phyloP scores from a whole-genome alignment of 805 yeast species.

The Zygotorulaspora florentina region DNA sequence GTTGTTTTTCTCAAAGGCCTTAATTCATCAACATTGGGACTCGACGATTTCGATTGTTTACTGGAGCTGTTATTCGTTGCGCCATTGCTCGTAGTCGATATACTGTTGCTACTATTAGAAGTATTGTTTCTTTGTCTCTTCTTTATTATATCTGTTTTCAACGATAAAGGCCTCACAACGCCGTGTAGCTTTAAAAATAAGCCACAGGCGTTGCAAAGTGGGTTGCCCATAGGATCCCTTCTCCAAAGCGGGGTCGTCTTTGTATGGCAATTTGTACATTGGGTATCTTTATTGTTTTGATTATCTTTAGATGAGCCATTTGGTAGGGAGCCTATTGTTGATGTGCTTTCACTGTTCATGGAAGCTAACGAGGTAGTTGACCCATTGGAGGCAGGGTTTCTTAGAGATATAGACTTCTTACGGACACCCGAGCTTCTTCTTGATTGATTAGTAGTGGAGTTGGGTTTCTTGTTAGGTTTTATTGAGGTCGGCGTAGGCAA shows the following conservation, averaged over 20 bases:
- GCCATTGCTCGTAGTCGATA: slow-evolving; percentile 15
- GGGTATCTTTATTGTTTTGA: slow-evolving; percentile 25
- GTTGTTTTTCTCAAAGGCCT: slow-evolving; percentile 1
- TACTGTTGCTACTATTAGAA: slow-evolving; percentile 20
- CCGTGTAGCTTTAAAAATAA: slow-evolving; percentile 87
- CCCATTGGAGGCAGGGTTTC: slow-evolving; percentile 4
- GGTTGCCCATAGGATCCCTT: slow-evolving; percentile 82
- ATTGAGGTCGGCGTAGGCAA: background rate
- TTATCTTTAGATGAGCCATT: background rate
- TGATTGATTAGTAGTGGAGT: slow-evolving; percentile 3
- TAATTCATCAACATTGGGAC: slow-evolving; percentile 8
- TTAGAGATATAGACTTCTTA: slow-evolving; percentile 10
- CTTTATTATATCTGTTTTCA: slow-evolving; percentile 88
- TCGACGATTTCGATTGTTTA: slow-evolving; percentile 8
- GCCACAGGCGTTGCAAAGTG: slow-evolving; percentile 94
- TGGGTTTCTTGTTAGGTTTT: slow-evolving; percentile 1
- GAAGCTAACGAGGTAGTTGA: slow-evolving; percentile 13
- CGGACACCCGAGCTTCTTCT: slow-evolving; percentile 13
- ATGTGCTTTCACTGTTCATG: slow-evolving; percentile 5
- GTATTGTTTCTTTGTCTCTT: slow-evolving; percentile 62
- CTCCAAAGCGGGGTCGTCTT: slow-evolving; percentile 93
- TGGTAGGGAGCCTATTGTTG: slow-evolving; percentile 2
- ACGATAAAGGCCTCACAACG: slow-evolving; percentile 80
- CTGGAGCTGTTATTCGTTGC: slow-evolving; percentile 6
- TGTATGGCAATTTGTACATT: slow-evolving; percentile 85